Evolutionary conservation across 2,329 filamentous ascomycete species (phyloP).

Genomic region (Cordyceps cateniannulata): DNA sequence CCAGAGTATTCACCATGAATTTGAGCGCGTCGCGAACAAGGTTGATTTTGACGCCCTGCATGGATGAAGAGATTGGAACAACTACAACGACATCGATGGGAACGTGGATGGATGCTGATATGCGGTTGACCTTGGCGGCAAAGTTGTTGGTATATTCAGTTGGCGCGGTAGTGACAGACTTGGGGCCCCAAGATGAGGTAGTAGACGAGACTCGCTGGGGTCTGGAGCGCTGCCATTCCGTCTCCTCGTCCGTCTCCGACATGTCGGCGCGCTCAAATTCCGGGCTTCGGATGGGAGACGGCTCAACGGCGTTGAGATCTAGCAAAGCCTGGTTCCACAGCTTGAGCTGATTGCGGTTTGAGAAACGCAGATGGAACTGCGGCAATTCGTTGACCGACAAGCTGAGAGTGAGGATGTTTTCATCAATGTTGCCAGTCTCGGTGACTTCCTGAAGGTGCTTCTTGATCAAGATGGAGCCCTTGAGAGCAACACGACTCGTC

Average conservation of each 20-base stretch:
- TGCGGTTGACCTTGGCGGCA: conserved; percentile 39
- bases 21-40: conserved; percentile 84
- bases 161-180: conserved; percentile 79
- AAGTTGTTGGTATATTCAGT: conserved; percentile 85
- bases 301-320: conserved; percentile 71
- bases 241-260: conserved; percentile 80
- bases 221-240: conserved; percentile 62
- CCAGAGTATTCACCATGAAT: conserved; percentile 84
- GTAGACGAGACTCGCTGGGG: conserved; percentile 73
- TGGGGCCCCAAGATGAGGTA: conserved; percentile 73
- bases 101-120: conserved; percentile 62
- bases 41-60: conserved; percentile 99
- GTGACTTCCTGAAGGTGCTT: conserved; percentile 88
- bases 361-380: conserved; percentile 88
- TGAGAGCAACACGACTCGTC: conserved; percentile 74
- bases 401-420: conserved; percentile 80
- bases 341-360: conserved; percentile 76
- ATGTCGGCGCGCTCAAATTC: conserved; percentile 72
- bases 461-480: conserved; percentile 96
- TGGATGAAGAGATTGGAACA: conserved; percentile 93
- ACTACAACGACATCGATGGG: conserved; percentile 94
- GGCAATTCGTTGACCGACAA: conserved; percentile 88
- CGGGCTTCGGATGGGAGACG: conserved; percentile 56
- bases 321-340: conserved; percentile 83
- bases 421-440: conserved; percentile 65